Base-by-base conservation (phyloP, 345 rosid species). In the Pugionium dolabratum region DNA sequence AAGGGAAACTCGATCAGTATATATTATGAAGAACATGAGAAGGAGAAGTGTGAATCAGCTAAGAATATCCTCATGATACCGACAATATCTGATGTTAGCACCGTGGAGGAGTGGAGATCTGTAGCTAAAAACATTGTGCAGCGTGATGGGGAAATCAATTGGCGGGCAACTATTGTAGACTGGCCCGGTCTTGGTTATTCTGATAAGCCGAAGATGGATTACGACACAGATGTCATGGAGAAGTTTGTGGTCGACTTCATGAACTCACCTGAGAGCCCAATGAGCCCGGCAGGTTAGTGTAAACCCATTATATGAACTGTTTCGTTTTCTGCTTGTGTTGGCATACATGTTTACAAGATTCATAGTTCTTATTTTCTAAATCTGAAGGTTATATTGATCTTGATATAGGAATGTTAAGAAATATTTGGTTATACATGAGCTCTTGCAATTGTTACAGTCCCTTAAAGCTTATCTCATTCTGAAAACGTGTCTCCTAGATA, bases 101-200 rank as follows among this genome's bases (percentile, higher is more conserved):
- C 96, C 2, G 96, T 86, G 34, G 94, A 86, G 78, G 96, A 93
- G 66, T 93, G 97, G 98, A 89, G 96, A 82, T 78, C 78, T 35
- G 98, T 87, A 30, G 98, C 98, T 52, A 70, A 60, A 65, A 80
- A 84, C 79, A 85, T 93, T 44, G 89, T 86, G 54, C 79, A 80
- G 62, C 83, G 76, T 0, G 64, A 70, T 33, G 76, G 79, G 4
- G 62, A 59, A 6, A 59, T 70, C 63, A 86, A 83, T 54, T 89
- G 87, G 93, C 86, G 85, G 31, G 88, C 95, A 26, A 86, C 86
- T 8, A 65, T 92, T 73, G 86, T 89, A 56, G 98, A 92, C 71
- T 92, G 98, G 98, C 98, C 95, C 25, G 98, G 95, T 64, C 81
- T 92, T 80, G 97, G 96, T 56, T 89, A 75, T 73, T 89, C 98